A percentile compares a stretch with the other conserved stretches of the same genome.
phyloP scores from a whole-genome alignment of 163 green algal genomes.

The Scenedesmus sp. region DNA sequence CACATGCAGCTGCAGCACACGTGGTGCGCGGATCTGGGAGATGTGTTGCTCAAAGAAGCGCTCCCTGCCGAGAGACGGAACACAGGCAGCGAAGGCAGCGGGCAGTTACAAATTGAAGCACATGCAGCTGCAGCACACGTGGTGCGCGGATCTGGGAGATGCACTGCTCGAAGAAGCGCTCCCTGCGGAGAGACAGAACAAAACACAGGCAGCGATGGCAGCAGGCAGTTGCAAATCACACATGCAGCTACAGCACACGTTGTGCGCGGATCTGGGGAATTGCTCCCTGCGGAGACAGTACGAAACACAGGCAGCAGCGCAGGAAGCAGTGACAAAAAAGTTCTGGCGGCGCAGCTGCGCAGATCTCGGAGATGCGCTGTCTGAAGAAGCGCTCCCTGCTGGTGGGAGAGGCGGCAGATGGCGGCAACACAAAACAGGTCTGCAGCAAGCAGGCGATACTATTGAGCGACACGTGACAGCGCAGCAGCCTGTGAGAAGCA shows the following conservation, averaged over 20 bases:
- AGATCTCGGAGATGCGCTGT: constrained; percentile 49
- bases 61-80: too few relatives aligned
- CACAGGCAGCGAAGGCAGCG: background rate
- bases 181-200: too few relatives aligned
- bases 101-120: background rate
- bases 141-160: background rate
- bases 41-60: constrained; percentile 63
- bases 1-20: background rate
- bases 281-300: too few relatives aligned
- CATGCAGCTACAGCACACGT: background rate
- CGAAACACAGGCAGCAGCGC: background rate
- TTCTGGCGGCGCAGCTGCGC: too few relatives aligned
- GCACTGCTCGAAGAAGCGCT: constrained; percentile 65
- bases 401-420: too few relatives aligned
- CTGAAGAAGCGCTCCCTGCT: constrained; percentile 65
- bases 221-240: background rate
- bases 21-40: background rate
- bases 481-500: too few relatives aligned
- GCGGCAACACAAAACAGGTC: too few relatives aligned
- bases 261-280: constrained; percentile 26
- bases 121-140: background rate
- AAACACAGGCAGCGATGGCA: background rate
- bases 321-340: too few relatives aligned
- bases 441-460: too few relatives aligned
- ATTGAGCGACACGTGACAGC: too few relatives aligned